Evolutionary conservation across 2,329 filamentous ascomycete species (phyloP), one percentile per base, ranked within the genome.

Genomic region (Leptographium galeiforme): DNA sequence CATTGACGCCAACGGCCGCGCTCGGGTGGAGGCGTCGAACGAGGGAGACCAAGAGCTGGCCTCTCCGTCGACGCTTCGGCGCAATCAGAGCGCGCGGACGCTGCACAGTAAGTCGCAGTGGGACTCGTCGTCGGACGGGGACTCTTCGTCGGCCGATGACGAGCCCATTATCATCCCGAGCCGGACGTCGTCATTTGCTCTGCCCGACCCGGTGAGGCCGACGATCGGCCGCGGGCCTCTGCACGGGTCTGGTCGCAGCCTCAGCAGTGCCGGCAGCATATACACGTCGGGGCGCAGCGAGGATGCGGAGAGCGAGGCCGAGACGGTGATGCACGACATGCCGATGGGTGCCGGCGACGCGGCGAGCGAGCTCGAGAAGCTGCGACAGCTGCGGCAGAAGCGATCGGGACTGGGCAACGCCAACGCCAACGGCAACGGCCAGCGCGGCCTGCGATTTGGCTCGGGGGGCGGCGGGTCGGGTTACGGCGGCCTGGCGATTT

Each of bases 161-260:
- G 81, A 84, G 54, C 78, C 78, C 13, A 83, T 84, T 56, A 73
- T 83, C 50, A 79, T 84, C 41, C 79, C 80, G 34, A 82, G 79
- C 62, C 72, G 79, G 45, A 78, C 73, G 56, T 70, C 70, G 5
- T 82, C 79, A 0, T 83, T 82, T 63, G 75, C 72, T 2, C 64
- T 80, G 8, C 77, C 77, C 0, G 75, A 79, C 52, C 75, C 77
- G 0, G 65, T 70, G 34, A 74, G 72, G 56, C 73, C 76, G 6
- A 60, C 65, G 4, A 69, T 72, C 2, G 59, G 66, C 8, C 70
- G 70, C 2, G 71, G 73, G 45, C 71, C 75, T 25, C 73, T 75
- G 36, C 71, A 74, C 57, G 36, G 45, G n/a, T 59, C 57, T 2
- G 70, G 71, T 51, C 68, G 71, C 32, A 77, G 73, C 55, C 61